Conservation (phyloP, 805 yeast species). For the Starmerella apicola region DNA sequence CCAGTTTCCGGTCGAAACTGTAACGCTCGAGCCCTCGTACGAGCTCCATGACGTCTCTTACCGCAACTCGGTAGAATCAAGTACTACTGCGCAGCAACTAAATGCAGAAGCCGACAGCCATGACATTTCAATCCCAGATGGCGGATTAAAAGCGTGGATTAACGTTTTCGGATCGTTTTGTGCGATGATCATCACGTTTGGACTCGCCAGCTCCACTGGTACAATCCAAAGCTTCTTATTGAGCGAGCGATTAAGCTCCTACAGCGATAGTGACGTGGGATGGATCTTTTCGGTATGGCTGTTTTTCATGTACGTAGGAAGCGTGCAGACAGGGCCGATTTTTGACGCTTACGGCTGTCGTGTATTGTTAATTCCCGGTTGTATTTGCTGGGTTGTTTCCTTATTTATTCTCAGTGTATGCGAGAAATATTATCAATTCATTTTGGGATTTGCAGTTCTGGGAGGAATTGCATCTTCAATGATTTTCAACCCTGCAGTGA, state of each 20-base stretch:
- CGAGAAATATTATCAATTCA: slow-evolving; percentile 43
- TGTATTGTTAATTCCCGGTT: slow-evolving; percentile 35
- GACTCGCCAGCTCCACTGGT: slow-evolving; percentile 55
- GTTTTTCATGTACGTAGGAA: slow-evolving; percentile 32
- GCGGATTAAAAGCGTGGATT: slow-evolving; percentile 43
- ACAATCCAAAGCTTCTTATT: slow-evolving; percentile 54
- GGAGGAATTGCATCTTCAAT: slow-evolving; percentile 36
- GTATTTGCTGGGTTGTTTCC: slow-evolving; percentile 36
- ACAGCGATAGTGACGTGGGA: slow-evolving; percentile 41
- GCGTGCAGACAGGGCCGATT: slow-evolving; percentile 39
- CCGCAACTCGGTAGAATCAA: too few species aligned
- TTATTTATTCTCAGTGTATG: slow-evolving; percentile 42
- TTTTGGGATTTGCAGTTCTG: slow-evolving; percentile 41
- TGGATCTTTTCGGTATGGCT: slow-evolving; percentile 50
- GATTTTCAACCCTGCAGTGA: slow-evolving; percentile 42
- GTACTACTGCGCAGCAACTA: too few species aligned
- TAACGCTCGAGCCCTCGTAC: too few species aligned
- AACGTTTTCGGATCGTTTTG: slow-evolving; percentile 44
- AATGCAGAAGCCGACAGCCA: too few species aligned
- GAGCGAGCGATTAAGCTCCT: slow-evolving; percentile 37
- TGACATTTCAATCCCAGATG: slow-evolving; percentile 42
- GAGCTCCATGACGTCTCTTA: too few species aligned
- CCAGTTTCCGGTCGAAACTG: too few species aligned
- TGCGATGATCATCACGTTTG: slow-evolving; percentile 47
- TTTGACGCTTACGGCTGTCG: slow-evolving; percentile 49